These are phyloP conservation scores for Coemansia brasiliensis DNA, from an alignment of 192 early-diverging fungal species.

Conservation along the genomic window DNA sequence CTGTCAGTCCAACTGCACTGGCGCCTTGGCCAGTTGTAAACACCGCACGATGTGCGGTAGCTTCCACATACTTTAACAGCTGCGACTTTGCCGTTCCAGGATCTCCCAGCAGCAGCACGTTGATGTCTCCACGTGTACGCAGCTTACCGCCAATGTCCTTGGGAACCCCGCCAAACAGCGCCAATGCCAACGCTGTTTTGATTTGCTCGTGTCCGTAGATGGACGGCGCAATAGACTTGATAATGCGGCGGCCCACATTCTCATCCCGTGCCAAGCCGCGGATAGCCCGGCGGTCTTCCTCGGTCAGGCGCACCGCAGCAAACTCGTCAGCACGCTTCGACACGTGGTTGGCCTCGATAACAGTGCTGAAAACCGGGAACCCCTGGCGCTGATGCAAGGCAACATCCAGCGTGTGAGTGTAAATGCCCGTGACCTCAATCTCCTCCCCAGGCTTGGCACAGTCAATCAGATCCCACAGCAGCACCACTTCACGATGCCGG, in stretches of 20 bases:
- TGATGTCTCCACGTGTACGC: conserved; percentile 96
- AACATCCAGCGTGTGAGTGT: conserved; percentile 92
- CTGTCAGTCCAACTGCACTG: conserved; percentile 81
- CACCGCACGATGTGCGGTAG: conserved; percentile 81
- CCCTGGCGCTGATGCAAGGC: conserved; percentile 86
- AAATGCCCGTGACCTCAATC: conserved; percentile 93
- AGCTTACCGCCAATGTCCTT: conserved; percentile 95
- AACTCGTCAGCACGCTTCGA: conserved; percentile 88
- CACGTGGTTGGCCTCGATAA: conserved; percentile 97
- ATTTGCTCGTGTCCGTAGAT: conserved; percentile 99
- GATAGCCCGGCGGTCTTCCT: conserved; percentile 85
- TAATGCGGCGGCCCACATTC: conserved; percentile 78
- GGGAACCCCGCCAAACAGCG: conserved; percentile 94
- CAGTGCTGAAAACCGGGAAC: conserved; percentile 95
- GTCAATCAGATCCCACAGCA: conserved; percentile 96
- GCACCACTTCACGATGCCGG: conserved; percentile 88
- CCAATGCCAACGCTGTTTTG: conserved; percentile 88
- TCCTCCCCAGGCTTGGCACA: conserved; percentile 94
- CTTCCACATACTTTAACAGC: conserved; percentile 82
- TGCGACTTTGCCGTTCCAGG: conserved; percentile 88
- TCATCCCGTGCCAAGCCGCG: conserved; percentile 74
- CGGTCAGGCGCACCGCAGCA: conserved; percentile 82
- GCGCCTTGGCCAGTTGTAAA: conserved; percentile 88
- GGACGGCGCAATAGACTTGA: conserved; percentile 95
- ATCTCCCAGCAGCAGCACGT: conserved; percentile 90